Conservation (phyloP, 495 filamentous ascomycete species). For the Gamarada debralockiae region DNA sequence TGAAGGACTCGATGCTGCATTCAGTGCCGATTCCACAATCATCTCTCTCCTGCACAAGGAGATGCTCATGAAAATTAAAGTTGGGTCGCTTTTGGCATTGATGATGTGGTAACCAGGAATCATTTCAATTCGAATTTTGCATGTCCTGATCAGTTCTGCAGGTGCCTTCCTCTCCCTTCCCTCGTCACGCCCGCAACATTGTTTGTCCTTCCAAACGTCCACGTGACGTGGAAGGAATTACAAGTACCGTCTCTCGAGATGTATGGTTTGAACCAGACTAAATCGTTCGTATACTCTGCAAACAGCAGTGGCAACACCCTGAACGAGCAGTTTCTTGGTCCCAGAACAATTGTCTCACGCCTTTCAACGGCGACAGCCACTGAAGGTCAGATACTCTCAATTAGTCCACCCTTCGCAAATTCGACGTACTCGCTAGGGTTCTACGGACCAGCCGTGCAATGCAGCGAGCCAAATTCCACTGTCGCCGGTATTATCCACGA, state of each 20-base stretch:
- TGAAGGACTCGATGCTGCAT: conserved; percentile 16
- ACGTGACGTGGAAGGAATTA: background rate
- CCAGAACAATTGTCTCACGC: conserved; percentile 19
- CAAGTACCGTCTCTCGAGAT: conserved; percentile 1
- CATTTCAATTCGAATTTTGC: background rate
- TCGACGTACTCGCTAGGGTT: conserved; percentile 16
- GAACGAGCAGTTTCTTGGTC: conserved; percentile 13
- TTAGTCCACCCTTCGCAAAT: conserved; percentile 15
- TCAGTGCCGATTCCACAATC: conserved; percentile 6
- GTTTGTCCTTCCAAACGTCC: background rate
- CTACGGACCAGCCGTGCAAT: conserved; percentile 18
- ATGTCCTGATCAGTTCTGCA: background rate
- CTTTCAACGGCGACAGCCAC: conserved; percentile 18
- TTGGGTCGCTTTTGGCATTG: conserved; percentile 11
- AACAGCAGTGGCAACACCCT: background rate
- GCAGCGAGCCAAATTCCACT: conserved; percentile 7
- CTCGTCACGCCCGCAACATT: conserved; percentile 21
- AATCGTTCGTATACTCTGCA: conserved; percentile 2
- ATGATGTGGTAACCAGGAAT: conserved; percentile 8
- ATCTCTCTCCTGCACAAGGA: conserved; percentile 18
- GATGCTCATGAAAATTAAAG: conserved; percentile 15
- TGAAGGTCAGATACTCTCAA: conserved; percentile 14
- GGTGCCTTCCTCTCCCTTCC: conserved; percentile 18
- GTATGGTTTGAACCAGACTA: background rate
- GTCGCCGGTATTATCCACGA: conserved; percentile 2